Conservation (phyloP, 2,329 filamentous ascomycete species). For the Colletotrichum liaoningense region DNA sequence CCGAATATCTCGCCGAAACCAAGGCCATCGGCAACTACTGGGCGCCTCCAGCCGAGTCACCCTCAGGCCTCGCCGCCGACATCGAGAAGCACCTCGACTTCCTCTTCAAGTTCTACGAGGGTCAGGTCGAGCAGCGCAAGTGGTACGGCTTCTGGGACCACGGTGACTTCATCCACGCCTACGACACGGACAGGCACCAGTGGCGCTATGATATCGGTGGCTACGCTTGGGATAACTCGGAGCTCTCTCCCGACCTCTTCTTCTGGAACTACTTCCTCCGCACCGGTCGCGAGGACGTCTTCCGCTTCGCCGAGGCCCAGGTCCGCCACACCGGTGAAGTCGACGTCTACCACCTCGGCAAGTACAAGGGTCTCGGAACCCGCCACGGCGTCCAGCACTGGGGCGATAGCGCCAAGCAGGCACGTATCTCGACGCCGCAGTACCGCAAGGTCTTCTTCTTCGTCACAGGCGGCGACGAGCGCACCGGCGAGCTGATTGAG, state of each 20-base stretch:
- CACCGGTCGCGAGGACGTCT: constrained; percentile 68
- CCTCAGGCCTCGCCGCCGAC: constrained; percentile 44
- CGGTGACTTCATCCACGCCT: constrained; percentile 73
- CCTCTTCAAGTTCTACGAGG: constrained; percentile 65
- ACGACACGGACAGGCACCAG: constrained; percentile 67
- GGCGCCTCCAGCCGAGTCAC: constrained; percentile 47
- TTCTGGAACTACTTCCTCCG: constrained; percentile 73
- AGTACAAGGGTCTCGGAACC: constrained; percentile 69
- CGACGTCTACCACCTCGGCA: constrained; percentile 70
- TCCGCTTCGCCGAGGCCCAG: constrained; percentile 68
- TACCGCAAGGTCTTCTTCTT: constrained; percentile 69
- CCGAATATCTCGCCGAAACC: constrained; percentile 62
- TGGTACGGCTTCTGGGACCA: constrained; percentile 75
- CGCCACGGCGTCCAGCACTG: constrained; percentile 73
- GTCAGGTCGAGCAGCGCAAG: constrained; percentile 65
- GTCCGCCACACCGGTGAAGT: constrained; percentile 71
- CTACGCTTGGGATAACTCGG: constrained; percentile 74
- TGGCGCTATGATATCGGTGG: constrained; percentile 75
- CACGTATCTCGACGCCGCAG: constrained; percentile 67
- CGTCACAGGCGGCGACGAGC: constrained; percentile 67
- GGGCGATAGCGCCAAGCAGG: constrained; percentile 71
- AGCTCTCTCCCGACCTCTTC: constrained; percentile 71
- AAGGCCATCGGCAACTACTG: constrained; percentile 67
- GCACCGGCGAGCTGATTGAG: constrained; percentile 64
- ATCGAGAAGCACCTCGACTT: constrained; percentile 68